Base-by-base conservation (phyloP, 768 basidiomycete genomes). In the Amanita exitialis region DNA sequence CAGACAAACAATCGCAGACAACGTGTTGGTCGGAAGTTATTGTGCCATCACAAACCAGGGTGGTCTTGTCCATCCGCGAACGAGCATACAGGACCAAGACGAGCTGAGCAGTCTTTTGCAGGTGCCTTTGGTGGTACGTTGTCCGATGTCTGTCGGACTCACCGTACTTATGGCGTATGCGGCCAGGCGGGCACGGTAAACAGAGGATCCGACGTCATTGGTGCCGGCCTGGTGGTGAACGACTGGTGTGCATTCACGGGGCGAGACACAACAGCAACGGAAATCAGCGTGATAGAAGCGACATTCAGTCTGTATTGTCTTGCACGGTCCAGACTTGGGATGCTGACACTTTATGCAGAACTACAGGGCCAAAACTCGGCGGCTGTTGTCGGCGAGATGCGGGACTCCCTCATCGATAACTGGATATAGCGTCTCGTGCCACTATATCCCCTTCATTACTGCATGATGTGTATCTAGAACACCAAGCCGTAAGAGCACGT, bases 221-320 rank as follows among this genome's bases (percentile, higher is more conserved):
- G 96, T 27, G 96, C 95, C 7, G 96, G 96, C 27, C 76, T 98
- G 30, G 92, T 99, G 51, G 96, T 98, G 52, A 99, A 99, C 61
- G 96, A 98, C 65, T 98, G 96, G 96, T 91, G 90, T 70, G 96
- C 96, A 8, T 98, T 98, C 69, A 92, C 93, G n/a, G 96, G 96
- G 32, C 76, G 96, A 25, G 96, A 99, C 63, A 98, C 96, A 54
- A 99, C 96, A n/a, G 96, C 96, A 36, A 98, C 95, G 48, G 96
- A 99, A 68, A 91, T 98, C 66, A 90, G 86, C 60, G 95, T 99
- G 35, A 96, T 98, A 59, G 96, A 99, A 66, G 93, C 94, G 23
- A 77, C 92, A 46, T 99, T 99, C 76, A 93, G 93, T 95, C 61
- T 60, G 92, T 81, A 20, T 41, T 53, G 3, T 13, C 7, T 37